These are phyloP conservation scores for Haplosporangium sp. DNA, from an alignment of 371 early-diverging fungal species.

Conservation along the genomic window DNA sequence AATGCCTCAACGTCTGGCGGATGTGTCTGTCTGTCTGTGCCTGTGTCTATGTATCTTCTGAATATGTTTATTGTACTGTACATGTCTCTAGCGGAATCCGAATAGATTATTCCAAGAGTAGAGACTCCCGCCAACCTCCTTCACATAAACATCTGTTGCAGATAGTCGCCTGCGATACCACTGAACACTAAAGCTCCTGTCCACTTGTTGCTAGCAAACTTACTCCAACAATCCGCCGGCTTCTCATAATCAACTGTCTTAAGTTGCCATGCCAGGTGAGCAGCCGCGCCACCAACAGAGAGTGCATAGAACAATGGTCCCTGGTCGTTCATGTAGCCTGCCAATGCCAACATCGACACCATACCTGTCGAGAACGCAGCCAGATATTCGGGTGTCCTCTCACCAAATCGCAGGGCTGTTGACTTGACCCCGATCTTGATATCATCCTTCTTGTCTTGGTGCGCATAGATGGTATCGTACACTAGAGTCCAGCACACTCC, in stretches of 20 bases:
- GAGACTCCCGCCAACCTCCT: too few relatives aligned
- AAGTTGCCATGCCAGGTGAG: slow-evolving; percentile 88
- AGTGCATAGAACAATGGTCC: slow-evolving; percentile 77
- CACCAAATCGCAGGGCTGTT: slow-evolving; percentile 90
- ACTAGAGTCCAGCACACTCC: slow-evolving; percentile 95
- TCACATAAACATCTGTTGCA: slow-evolving; percentile 18
- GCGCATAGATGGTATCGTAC: slow-evolving; percentile 97
- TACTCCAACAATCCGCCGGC: slow-evolving; percentile 74
- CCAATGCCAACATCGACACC: slow-evolving; percentile 71
- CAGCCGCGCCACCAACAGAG: slow-evolving; percentile 78
- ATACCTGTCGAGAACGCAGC: slow-evolving; percentile 79
- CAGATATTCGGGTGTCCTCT: slow-evolving; percentile 77
- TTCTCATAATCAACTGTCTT: slow-evolving; percentile 75
- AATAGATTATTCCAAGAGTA: too few relatives aligned
- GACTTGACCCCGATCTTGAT: slow-evolving; percentile 89
- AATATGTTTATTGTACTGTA: too few relatives aligned
- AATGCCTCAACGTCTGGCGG: too few relatives aligned
- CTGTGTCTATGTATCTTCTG: too few relatives aligned
- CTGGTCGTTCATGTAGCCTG: slow-evolving; percentile 87
- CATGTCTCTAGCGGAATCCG: too few relatives aligned
- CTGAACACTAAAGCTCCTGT: slow-evolving; percentile 80
- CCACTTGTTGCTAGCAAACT: slow-evolving; percentile 82
- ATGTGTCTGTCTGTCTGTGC: too few relatives aligned
- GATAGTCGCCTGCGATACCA: slow-evolving; percentile 74
- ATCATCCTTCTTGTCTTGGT: slow-evolving; percentile 95